Evolutionary conservation across 257 asterid genomes (phyloP).

Genomic region (Ilex aquifolium): DNA sequence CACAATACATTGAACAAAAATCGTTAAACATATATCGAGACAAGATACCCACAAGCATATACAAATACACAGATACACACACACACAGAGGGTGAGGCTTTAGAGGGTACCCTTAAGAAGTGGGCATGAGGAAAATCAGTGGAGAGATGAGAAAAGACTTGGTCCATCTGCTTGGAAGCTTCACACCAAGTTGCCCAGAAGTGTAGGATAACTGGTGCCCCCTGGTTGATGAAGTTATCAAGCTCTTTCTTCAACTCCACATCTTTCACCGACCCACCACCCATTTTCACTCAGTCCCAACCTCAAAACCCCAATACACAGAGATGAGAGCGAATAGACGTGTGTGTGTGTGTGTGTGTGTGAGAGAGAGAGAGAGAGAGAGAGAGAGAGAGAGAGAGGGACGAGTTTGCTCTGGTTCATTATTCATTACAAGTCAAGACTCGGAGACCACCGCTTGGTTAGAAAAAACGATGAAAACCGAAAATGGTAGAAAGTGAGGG

Average conservation of each 20-base stretch:
- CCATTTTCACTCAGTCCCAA: conserved; percentile 16
- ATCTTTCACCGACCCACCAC: conserved; percentile 73
- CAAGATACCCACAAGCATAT: background rate
- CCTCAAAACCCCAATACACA: too few relatives aligned
- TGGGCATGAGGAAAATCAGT: conserved; percentile 91
- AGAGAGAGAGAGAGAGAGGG: too few relatives aligned
- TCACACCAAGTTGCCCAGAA: conserved; percentile 99
- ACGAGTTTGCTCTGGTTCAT: too few relatives aligned
- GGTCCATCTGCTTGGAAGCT: conserved; percentile 98
- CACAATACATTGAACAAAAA: background rate
- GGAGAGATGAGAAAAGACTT: conserved; percentile 89
- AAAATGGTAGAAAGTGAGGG: too few relatives aligned
- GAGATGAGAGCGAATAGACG: too few relatives aligned
- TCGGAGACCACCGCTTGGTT: too few relatives aligned
- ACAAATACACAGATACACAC: background rate
- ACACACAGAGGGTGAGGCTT: too few relatives aligned
- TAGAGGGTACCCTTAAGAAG: conserved; percentile 57
- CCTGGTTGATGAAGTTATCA: conserved; percentile 35
- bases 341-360: too few relatives aligned
- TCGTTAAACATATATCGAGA: background rate
- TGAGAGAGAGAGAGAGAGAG: too few relatives aligned
- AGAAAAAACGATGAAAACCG: too few relatives aligned
- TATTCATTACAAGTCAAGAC: too few relatives aligned
- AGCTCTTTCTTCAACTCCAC: conserved; percentile 76
- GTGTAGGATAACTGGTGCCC: conserved; percentile 57